phyloP scores from a whole-genome alignment of 2,329 filamentous ascomycete genomes.

The Aspergillus japonicus region DNA sequence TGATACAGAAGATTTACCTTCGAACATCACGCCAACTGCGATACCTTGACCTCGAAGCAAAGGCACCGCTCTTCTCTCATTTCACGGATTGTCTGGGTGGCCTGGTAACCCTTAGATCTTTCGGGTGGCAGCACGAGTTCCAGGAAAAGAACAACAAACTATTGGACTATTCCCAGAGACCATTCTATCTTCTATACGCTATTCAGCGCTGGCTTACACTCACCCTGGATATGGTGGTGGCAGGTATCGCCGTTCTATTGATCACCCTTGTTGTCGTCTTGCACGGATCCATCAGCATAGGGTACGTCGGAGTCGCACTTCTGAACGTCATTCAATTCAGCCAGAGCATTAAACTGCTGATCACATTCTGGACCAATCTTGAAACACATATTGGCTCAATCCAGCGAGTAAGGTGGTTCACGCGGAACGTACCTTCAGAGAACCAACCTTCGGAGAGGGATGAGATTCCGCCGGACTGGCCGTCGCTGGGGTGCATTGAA shows the following conservation, averaged over 20 bases:
- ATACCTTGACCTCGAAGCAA: constrained; percentile 54
- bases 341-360: constrained; percentile 51
- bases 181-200: constrained; percentile 57
- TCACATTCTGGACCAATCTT: constrained; percentile 56
- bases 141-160: constrained; percentile 48
- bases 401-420: constrained; percentile 55
- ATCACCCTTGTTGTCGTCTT: constrained; percentile 51
- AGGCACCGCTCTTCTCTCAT: constrained; percentile 51
- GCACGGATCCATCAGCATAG: constrained; percentile 45
- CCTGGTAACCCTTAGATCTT: constrained; percentile 36
- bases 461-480: constrained; percentile 44
- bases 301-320: constrained; percentile 54
- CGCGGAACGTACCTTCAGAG: constrained; percentile 45
- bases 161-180: constrained; percentile 55
- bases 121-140: constrained; percentile 52
- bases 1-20: constrained; percentile 45
- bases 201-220: constrained; percentile 60
- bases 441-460: constrained; percentile 43
- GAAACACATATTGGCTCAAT: constrained; percentile 61
- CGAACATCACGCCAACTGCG: constrained; percentile 49
- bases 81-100: constrained; percentile 53
- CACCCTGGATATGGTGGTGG: constrained; percentile 52
- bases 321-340: constrained; percentile 56
- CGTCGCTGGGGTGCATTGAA: constrained; percentile 42
- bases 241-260: constrained; percentile 49